Base-by-base conservation (phyloP, 2,329 filamentous ascomycete species). In the Penicillium sp. region DNA sequence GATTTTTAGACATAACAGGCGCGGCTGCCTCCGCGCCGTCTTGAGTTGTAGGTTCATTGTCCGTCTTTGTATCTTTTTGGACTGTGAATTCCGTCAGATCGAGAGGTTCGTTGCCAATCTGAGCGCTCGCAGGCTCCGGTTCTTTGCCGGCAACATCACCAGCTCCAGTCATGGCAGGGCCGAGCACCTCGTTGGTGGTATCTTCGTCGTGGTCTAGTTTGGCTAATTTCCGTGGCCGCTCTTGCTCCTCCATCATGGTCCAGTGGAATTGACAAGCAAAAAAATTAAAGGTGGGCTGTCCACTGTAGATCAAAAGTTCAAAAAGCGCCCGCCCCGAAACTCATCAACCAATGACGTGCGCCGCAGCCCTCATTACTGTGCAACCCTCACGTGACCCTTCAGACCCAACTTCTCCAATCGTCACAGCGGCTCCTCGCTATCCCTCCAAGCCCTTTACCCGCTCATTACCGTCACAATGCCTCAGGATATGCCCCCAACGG, bases 401-500 rank as follows among this genome's bases (percentile, higher is more conserved):
- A 51, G 55, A 56, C 60, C 59, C 58, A 63, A 62, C 62, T 64
- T 65, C 64, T 60, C 53, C 54, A 51, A 43, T 51, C 44, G 48
- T 51, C 43, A 47, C 48, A 46, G 51, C 53, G 51, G 48, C 55
- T 60, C 53, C 53, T 57, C 55, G 53, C 22, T 53, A 49, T 48
- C 43, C 48, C 43, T 49, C 55, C 54, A 50, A 46, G 49, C 45
- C 53, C 51, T 53, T 53, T 51, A 57, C 55, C 55, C 56, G 57
- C 49, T 49, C 55, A 53, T 34, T 53, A 44, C 54, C 58, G 53
- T 55, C 64, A 83, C 59, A 67, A 96, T 97, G 91, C 84, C 87
- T 77, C 90, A 97, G 80, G 93, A 98, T 79, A 88, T 98, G 82
- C 93, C 93, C 77, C 93, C 93, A 63, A 72, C 75, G 67, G 93